These are phyloP conservation scores for Trametes elegans DNA, from an alignment of 768 basidiomycete genomes.

Conservation along the genomic window DNA sequence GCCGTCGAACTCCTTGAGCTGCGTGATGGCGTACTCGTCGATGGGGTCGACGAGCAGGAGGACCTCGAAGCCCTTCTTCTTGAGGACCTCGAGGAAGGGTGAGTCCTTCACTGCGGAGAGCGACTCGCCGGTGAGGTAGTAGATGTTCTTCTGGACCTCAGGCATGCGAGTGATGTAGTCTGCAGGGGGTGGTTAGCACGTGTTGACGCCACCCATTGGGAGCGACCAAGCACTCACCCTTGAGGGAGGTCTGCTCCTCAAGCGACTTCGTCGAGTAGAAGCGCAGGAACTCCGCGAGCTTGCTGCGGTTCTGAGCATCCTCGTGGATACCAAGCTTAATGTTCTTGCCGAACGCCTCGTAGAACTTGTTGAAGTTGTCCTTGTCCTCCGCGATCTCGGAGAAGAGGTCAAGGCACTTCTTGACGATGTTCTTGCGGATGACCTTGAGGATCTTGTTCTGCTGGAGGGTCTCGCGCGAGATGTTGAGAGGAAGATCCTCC, in stretches of 20 bases:
- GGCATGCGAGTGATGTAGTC: slow-evolving; percentile 99
- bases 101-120: slow-evolving; percentile 88
- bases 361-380: slow-evolving; percentile 97
- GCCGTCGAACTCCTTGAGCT: slow-evolving; percentile 98
- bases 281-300: slow-evolving; percentile 98
- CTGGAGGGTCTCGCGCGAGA: slow-evolving; percentile 99
- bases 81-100: slow-evolving; percentile 98
- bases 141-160: slow-evolving; percentile 97
- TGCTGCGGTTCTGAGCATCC: slow-evolving; percentile 97
- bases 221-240: slow-evolving; percentile 53
- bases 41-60: slow-evolving; percentile 98
- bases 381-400: slow-evolving; percentile 98
- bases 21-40: slow-evolving; percentile 97
- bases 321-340: slow-evolving; percentile 99
- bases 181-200: slow-evolving; percentile 29
- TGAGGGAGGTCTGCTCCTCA: slow-evolving; percentile 91
- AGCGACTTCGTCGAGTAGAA: slow-evolving; percentile 94
- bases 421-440: slow-evolving; percentile 98
- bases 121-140: slow-evolving; percentile 99
- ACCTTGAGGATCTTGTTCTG: slow-evolving; percentile 99
- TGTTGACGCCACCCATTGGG: too few species aligned
- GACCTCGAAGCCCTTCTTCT: slow-evolving; percentile 99
- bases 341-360: slow-evolving; percentile 99
- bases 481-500: slow-evolving; percentile 99
- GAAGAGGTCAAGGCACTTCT: slow-evolving; percentile 95